Conservation (phyloP, 495 filamentous ascomycete species). For the Penicillium verhagenii region DNA sequence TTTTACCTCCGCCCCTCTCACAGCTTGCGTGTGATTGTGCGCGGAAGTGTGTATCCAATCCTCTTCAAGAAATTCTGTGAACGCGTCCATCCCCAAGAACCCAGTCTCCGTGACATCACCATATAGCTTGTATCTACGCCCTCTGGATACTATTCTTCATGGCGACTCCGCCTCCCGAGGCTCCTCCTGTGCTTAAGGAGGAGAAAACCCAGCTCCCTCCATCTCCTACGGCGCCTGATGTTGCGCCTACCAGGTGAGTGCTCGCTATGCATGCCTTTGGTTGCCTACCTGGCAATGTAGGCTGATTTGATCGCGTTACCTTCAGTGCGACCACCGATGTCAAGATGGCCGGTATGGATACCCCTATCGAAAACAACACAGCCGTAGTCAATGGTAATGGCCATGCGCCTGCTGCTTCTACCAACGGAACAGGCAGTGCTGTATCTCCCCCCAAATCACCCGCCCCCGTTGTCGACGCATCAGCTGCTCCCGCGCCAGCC, state of each 20-base stretch:
- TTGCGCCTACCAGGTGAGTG: constrained; percentile 31
- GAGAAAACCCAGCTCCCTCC: constrained; percentile 48
- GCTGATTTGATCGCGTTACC: constrained; percentile 21
- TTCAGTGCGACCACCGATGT: constrained; percentile 19
- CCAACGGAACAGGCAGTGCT: constrained; percentile 33
- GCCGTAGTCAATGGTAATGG: constrained; percentile 29
- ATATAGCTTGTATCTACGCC: background rate
- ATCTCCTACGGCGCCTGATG: constrained; percentile 36
- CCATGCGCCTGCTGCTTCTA: constrained; percentile 19
- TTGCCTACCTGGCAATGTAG: background rate
- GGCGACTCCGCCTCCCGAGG: constrained; percentile 52
- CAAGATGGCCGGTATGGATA: constrained; percentile 18
- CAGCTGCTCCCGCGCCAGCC: constrained; percentile 7
- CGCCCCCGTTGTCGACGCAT: constrained; percentile 11
- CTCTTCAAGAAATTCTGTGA: constrained; percentile 7
- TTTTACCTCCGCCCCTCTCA: constrained; percentile 5
- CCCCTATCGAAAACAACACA: constrained; percentile 15
- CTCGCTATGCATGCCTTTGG: constrained; percentile 6
- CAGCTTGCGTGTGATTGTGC: constrained; percentile 12
- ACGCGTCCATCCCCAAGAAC: background rate
- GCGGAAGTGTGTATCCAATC: constrained; percentile 22
- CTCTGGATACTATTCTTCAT: constrained; percentile 31
- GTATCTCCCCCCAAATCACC: constrained; percentile 39
- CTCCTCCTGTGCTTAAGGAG: constrained; percentile 36
- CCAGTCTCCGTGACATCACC: constrained; percentile 6